Conservation (phyloP, 2,329 filamentous ascomycete genomes). For the Monosporascus sp. region DNA sequence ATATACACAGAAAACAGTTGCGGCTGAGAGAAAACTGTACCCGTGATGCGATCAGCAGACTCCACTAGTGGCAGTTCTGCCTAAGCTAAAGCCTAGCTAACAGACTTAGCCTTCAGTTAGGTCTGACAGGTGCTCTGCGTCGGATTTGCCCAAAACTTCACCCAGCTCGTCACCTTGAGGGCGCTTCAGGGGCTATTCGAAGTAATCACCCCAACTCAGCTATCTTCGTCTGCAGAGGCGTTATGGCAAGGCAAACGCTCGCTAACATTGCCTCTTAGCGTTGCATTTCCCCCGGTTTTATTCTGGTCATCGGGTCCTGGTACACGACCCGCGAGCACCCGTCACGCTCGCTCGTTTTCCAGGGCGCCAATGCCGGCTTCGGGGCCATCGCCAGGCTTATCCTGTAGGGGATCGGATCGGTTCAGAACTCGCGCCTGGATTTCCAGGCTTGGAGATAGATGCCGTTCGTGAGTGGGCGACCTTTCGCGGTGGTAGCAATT, state of each 20-base stretch:
- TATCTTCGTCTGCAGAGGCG: too few species aligned
- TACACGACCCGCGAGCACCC: slow-evolving; percentile 34
- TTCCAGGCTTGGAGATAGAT: slow-evolving; percentile 31
- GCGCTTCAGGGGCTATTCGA: slow-evolving; percentile 32
- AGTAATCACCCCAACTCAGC: slow-evolving; percentile 3
- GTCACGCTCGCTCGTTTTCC: slow-evolving; percentile 30
- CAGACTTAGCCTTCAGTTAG: too few species aligned
- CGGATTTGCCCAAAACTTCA: slow-evolving; percentile 32
- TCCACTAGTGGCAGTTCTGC: too few species aligned
- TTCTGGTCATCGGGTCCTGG: slow-evolving; percentile 32
- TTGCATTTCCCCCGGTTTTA: slow-evolving; percentile 33
- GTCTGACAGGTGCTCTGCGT: too few species aligned
- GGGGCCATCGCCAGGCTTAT: slow-evolving; percentile 30
- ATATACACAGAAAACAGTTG: too few species aligned
- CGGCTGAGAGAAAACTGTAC: too few species aligned
- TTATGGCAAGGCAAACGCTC: too few species aligned
- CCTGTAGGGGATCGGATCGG: slow-evolving; percentile 31
- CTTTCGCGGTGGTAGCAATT: not conserved
- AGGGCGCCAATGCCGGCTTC: slow-evolving; percentile 33
- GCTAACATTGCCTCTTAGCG: slow-evolving; percentile 14
- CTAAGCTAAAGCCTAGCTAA: too few species aligned
- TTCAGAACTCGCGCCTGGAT: slow-evolving; percentile 21
- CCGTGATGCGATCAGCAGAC: too few species aligned
- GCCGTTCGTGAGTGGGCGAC: slow-evolving; percentile 24
- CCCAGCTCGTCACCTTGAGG: slow-evolving; percentile 29